Percentiles rank a stretch among this genome's conserved stretches.
These are phyloP conservation scores for Carpinus fangiana DNA, from an alignment of 306 rosid genomes.

Conservation along the genomic window DNA sequence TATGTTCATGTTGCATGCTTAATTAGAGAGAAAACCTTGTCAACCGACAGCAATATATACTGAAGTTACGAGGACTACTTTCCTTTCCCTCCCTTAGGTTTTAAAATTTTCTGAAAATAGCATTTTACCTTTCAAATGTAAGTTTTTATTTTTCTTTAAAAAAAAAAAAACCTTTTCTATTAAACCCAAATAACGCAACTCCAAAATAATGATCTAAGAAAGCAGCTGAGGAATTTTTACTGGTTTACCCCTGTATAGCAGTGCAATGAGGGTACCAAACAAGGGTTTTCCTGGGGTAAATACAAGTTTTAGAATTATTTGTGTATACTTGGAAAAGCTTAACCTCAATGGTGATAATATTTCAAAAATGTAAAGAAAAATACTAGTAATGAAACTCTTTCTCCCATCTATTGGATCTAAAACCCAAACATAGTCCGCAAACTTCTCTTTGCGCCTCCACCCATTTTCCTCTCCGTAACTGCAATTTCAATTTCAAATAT, in stretches of 20 bases:
- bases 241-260: constrained; percentile 69
- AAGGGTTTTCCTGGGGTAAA: constrained; percentile 79
- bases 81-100: not conserved
- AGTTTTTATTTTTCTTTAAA: too few relatives aligned
- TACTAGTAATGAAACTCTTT: constrained; percentile 93
- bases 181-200: not conserved
- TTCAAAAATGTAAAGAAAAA: constrained; percentile 3
- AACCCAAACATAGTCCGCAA: constrained; percentile 87
- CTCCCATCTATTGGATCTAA: constrained; percentile 98
- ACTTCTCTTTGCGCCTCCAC: constrained; percentile 75
- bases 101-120: not conserved
- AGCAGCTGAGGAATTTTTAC: constrained; percentile 50
- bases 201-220: constrained; percentile 11
- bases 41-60: not conserved
- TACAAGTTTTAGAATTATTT: constrained; percentile 9
- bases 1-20: too few relatives aligned
- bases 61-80: not conserved
- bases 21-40: not conserved
- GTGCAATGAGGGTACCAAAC: constrained; percentile 90
- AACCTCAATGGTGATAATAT: not conserved
- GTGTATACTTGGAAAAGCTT: constrained; percentile 7
- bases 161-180: not conserved
- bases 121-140: not conserved
- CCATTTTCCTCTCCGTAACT: constrained; percentile 96
- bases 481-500: constrained; percentile 25